These are phyloP conservation scores for Limnomonas spitsbergensis DNA, from an alignment of 139 green algal species.

Conservation along the genomic window DNA sequence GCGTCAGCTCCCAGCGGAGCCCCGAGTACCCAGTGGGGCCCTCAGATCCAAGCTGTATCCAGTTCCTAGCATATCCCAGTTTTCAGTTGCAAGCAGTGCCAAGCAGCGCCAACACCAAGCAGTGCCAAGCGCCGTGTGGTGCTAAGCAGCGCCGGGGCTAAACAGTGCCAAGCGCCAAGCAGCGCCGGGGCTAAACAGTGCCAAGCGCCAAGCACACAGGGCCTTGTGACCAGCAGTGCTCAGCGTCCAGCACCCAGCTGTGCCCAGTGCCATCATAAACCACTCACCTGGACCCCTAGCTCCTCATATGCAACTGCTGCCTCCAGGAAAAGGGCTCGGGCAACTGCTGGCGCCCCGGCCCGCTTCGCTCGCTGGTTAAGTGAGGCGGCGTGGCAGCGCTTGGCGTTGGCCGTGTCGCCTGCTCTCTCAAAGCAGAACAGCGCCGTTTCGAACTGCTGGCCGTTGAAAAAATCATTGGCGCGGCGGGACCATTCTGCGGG, in stretches of 20 bases:
- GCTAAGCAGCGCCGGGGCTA: neutral
- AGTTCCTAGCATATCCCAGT: too few species aligned
- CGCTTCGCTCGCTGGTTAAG: neutral
- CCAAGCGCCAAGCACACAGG: too few species aligned
- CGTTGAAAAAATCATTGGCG: neutral
- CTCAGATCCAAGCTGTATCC: too few species aligned
- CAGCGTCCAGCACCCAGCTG: too few species aligned
- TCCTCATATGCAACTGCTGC: neutral
- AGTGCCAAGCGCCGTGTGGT: too few species aligned
- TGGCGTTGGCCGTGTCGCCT: neutral
- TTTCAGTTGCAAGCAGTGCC: too few species aligned
- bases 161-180: neutral
- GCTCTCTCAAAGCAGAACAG: conserved; percentile 9
- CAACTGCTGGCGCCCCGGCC: neutral
- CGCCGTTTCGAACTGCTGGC: neutral
- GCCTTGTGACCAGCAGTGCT: too few species aligned
- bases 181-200: neutral
- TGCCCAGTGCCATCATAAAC: neutral
- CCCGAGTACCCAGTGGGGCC: too few species aligned
- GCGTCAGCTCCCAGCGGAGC: too few species aligned
- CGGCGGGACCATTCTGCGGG: neutral
- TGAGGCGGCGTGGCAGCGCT: neutral
- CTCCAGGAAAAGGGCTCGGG: neutral
- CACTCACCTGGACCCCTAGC: neutral
- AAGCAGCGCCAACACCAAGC: too few species aligned